A percentile compares a stretch with the other conserved stretches of the same genome.
phyloP scores from a whole-genome alignment of 1,139 yeast genomes.

The Yamadazyma membranifaciens region DNA sequence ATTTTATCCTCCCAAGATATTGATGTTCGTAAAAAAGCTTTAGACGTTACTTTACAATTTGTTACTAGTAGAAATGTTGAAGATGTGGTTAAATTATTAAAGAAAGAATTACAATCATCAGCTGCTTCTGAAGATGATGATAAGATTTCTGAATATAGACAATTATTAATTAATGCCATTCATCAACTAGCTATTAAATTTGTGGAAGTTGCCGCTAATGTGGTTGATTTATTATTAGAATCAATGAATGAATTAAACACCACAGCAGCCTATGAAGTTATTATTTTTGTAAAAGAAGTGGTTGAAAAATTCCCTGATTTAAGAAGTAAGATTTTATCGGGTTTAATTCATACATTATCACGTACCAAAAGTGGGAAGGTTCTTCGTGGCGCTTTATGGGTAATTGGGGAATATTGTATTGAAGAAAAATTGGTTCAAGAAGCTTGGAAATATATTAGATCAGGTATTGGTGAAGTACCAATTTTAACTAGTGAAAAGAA shows the following conservation, averaged over 20 bases:
- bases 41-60: constrained; percentile 76
- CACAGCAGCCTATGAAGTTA: constrained; percentile 84
- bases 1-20: constrained; percentile 84
- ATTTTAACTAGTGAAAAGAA: constrained; percentile 73
- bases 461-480: constrained; percentile 88
- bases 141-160: constrained; percentile 82
- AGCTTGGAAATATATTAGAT: constrained; percentile 85
- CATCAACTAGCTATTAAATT: constrained; percentile 87
- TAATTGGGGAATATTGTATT: constrained; percentile 85
- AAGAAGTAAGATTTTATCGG: constrained; percentile 62
- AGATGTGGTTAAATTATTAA: constrained; percentile 86
- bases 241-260: constrained; percentile 83
- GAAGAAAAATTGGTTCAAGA: constrained; percentile 73
- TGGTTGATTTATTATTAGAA: constrained; percentile 84
- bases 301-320: constrained; percentile 88
- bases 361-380: constrained; percentile 84
- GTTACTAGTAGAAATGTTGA: constrained; percentile 89
- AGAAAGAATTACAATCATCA: constrained; percentile 84
- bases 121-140: constrained; percentile 63
- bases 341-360: constrained; percentile 63
- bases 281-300: constrained; percentile 87
- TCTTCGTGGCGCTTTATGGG: constrained; percentile 93
- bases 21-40: constrained; percentile 86
- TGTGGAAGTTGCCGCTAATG: constrained; percentile 88
- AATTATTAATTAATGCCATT: constrained; percentile 81